Conservation (phyloP, 1,284 basidiomycete genomes). For the Heterobasidion occidentale region DNA sequence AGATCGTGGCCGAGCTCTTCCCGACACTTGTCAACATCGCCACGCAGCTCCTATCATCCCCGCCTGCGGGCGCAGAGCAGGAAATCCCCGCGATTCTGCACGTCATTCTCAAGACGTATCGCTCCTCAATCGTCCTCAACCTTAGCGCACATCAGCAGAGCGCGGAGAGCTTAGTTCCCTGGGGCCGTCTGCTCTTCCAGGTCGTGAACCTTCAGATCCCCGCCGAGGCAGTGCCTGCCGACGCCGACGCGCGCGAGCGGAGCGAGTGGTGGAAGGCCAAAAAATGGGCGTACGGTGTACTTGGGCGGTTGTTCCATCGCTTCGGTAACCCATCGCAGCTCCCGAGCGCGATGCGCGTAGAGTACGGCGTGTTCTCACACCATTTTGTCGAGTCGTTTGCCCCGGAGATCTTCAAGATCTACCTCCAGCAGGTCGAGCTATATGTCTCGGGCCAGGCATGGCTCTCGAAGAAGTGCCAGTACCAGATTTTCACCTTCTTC, state of each 20-base stretch:
- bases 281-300: slow-evolving; percentile 79
- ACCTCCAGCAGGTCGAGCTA: slow-evolving; percentile 69
- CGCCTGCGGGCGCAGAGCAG: slow-evolving; percentile 45
- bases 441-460: slow-evolving; percentile 66
- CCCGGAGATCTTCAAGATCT: slow-evolving; percentile 77
- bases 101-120: slow-evolving; percentile 78
- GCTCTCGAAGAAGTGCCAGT: slow-evolving; percentile 77
- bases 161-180: slow-evolving; percentile 68
- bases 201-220: slow-evolving; percentile 67
- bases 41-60: slow-evolving; percentile 51
- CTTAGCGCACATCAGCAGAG: slow-evolving; percentile 70
- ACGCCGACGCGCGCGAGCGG: slow-evolving; percentile 67
- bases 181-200: slow-evolving; percentile 77
- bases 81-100: slow-evolving; percentile 76
- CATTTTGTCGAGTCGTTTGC: slow-evolving; percentile 76
- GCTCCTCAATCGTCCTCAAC: slow-evolving; percentile 66
- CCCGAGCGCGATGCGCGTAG: slow-evolving; percentile 58
- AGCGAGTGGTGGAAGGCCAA: slow-evolving; percentile 86
- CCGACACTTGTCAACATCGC: slow-evolving; percentile 69
- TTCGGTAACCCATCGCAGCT: slow-evolving; percentile 84
- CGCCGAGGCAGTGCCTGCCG: slow-evolving; percentile 54
- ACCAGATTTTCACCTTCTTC: slow-evolving; percentile 76
- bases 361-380: slow-evolving; percentile 66
- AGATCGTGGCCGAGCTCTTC: slow-evolving; percentile 57
- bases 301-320: slow-evolving; percentile 73